Base-by-base conservation (phyloP, 805 yeast genomes). In the Scheffersomyces stipitis region DNA sequence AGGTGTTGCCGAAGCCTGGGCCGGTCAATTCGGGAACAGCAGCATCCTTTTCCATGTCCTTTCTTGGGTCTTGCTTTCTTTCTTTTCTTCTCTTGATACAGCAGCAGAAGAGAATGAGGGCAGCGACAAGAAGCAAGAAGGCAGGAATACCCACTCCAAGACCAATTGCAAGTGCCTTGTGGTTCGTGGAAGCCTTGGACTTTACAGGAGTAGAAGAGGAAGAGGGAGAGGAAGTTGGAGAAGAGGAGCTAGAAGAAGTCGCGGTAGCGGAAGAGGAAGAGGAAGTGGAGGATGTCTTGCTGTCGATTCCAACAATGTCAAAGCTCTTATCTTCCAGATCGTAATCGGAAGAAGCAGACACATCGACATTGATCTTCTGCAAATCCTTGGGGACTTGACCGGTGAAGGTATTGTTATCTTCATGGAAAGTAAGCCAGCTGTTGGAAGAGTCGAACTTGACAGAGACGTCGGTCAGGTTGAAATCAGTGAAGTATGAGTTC, bases 141-240 rank as follows among this genome's bases (percentile, higher is more conserved):
- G 75, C 54, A 1, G 96, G 96, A 31, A 93, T 73, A 2, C 83
- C 86, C n/a, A 86, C 90, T 37, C 96, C 97, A 41, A 90, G 74
- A 1, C 90, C 96, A 54, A 91, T 85, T 0, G 96, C 96, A n/a
- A 86, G 67, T 2, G 76, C 75, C 46, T 76, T 82, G 35, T 66
- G 70, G 30, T 60, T 62, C 26, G 56, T 36, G 7, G 7, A 7
- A 10, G 24, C 10, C 9, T 7, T 7, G 36, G 42, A 34, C 30
- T 17, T 18, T 9, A 29, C 20, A 3, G 31, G 9, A 9, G 26
- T 30, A 26, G 32, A 18, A 48, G 34, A 12, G 12, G 62, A 36
- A 3, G 71, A 28, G 3, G 64, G 15, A 9, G 62, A 31, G 2
- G 58, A 17, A 13, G 68, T 31, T 4, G 65, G 28, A 6, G 71